Evolutionary conservation across 495 filamentous ascomycete species (phyloP), one percentile per base, ranked within the genome.

Genomic region (Trichocladium antarcticum): DNA sequence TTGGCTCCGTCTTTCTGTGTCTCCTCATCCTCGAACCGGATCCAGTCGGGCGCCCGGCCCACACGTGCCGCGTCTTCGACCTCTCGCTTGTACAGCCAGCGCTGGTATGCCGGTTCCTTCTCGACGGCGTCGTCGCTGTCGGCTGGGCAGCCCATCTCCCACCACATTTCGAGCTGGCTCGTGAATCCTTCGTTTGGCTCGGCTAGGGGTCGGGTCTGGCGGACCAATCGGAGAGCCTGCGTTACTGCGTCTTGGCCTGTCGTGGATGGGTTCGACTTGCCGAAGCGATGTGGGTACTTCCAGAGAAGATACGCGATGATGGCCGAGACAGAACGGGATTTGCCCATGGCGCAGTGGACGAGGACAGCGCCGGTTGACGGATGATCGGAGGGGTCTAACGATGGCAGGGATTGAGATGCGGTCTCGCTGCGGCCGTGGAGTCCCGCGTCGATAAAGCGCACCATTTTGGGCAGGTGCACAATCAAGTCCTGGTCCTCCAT

Each of bases 131-230:
- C 65, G 29, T 68, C 68, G 36, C 63, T 60, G 46, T 80, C 76
- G 31, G 75, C 69, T 8, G 89, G 87, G 50, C 83, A 82, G 42
- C 79, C 74, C 85, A 95, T 93, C 46, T 81, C 61, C 67, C 87
- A 80, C 66, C 89, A 98, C n/a, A 95, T 67, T 49, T 82, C 71
- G 7, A 98, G 74, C 62, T 98, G 92, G 36, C 74, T 58, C 81
- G 87, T 86, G 74, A 97, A 97, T 45, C 87, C 88, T 8, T 75
- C 62, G 61, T 98, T 98, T 10, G 92, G 90, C 50, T 87, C 86
- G 42, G 83, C 87, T 11, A 87, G 71, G 5, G 80, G 76, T 1
- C 90, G 82, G 39, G 68, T 69, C 60, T 81, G 59, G 24, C 76
- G 74, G 46, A 98, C 70, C 61, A 65, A 58, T 55, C 71, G 45